Evolutionary conservation across 257 asterid species (phyloP), one percentile per base, ranked within the genome.

Genomic region (Cruciata laevipes): DNA sequence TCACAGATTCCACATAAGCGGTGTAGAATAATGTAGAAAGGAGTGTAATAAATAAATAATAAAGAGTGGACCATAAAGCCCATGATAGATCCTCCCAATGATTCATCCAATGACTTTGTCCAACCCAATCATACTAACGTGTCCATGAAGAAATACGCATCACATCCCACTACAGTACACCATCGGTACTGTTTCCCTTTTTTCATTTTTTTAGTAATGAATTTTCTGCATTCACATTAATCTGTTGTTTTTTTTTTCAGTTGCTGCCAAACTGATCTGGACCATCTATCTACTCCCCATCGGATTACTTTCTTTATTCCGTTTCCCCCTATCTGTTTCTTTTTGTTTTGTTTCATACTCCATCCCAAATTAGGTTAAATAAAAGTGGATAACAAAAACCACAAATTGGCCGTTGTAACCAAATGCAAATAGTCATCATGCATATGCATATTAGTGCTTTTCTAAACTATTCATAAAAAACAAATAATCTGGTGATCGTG

Each of bases 51-150:
- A 52, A 56, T 74, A 67, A 67, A 66, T 59, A 65, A 56, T 6
- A 3, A 14, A 23, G 52, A 37, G 80, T 77, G 85, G 81, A 70
- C 80, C 79, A 65, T 21, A 21, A 47, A 65, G 71, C 70, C 44
- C 51, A 63, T 32, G 70, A 69, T 59, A 67, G 66, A 69, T 74
- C 76, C 62, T 66, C 70, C 77, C 75, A 69, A 80, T 80, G 71
- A 83, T 80, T 74, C 82, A 69, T 37, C 68, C 62, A 40, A 75
- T 55, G 83, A 78, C 81, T 77, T 73, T 62, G 51, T 44, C 58
- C 61, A 75, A 24, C 27, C 82, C 82, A 80, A 78, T 78, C 82
- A 78, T 78, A 55, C 35, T 71, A 66, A 69, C 88, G 83, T 80
- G 83, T 80, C 73, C 23, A 20, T 30, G 27, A 80, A 78, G 77